Evolutionary conservation across 805 yeast species (phyloP), one percentile per base, ranked within the genome.

Genomic region (Wickerhamomyces strasburgensis): DNA sequence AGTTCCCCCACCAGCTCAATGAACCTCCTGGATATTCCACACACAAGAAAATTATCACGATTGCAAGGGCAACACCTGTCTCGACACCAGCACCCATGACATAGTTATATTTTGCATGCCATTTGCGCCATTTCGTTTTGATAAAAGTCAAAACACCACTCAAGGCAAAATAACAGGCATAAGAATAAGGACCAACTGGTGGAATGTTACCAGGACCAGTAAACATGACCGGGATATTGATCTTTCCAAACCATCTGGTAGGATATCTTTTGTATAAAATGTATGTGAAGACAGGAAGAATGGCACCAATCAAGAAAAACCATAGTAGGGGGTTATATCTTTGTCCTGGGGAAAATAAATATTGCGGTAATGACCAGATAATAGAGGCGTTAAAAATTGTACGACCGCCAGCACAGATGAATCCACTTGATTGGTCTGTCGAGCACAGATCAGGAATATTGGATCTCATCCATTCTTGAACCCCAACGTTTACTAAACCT

Each of bases 121-220:
- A 77, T 19, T 57, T 50, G 5, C 72, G 62, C 60, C 72, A 75
- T 40, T 61, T 60, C 31, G 61, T 63, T 43, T 69, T 72, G 31
- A 77, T 58, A 27, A 59, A 54, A 62, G 64, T 62, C 55, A 75
- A 65, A 21, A 62, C 46, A 38, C 60, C 68, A 7, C 78, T 69
- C 37, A 71, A 48, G 3, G 61, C 57, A 34, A 75, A 64, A 26
- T 75, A 77, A 17, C 74, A 68, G 2, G 79, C 70, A 57, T 78
- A 79, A 55, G 78, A 79, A 56, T 78, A 80, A 19, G 84, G 78
- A 5, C 87, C 78, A 27, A 84, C 81, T 29, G 90, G 89, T 13
- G 90, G 89, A 48, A 80, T 75, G 47, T 68, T 66, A 31, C 79
- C 80, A n/a, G 73, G 59, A 6, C 75, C 71, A 14, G 70, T 64